Percentiles rank a stretch among this genome's conserved stretches.
Conservation (phyloP, 805 yeast species). For the Debaryomyces maramus region DNA sequence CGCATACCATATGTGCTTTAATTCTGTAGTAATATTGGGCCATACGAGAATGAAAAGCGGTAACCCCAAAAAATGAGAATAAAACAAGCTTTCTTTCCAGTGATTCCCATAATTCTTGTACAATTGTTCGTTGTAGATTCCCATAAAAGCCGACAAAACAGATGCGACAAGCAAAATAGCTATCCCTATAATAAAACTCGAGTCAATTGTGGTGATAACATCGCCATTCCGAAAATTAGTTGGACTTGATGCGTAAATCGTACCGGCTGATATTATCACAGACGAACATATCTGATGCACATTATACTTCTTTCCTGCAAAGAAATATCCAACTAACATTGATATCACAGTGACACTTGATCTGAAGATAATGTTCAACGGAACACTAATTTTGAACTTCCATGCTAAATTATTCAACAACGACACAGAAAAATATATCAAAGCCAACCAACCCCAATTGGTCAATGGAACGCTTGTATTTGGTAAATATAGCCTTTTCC, state of each 20-base stretch:
- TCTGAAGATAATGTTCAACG: conserved; percentile 65
- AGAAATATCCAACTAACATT: conserved; percentile 54
- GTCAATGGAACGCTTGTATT: conserved; percentile 41
- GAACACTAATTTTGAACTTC: conserved; percentile 57
- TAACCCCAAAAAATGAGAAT: conserved; percentile 54
- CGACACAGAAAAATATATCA: conserved; percentile 51
- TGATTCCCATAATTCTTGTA: conserved; percentile 51
- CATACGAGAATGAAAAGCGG: conserved; percentile 49
- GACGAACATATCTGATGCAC: conserved; percentile 51
- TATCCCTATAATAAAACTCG: conserved; percentile 38
- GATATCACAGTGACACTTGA: conserved; percentile 65
- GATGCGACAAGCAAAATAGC: conserved; percentile 47
- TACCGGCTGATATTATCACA: conserved; percentile 53
- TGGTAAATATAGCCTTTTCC: conserved; percentile 27
- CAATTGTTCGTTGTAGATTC: conserved; percentile 55
- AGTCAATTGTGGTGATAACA: too few species aligned
- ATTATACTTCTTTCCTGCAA: conserved; percentile 45
- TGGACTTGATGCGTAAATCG: conserved; percentile 39
- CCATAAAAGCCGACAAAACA: conserved; percentile 54
- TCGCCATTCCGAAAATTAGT: neutral
- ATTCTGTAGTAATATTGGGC: conserved; percentile 17
- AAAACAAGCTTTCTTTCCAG: conserved; percentile 69
- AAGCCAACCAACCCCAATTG: conserved; percentile 47
- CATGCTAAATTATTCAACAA: conserved; percentile 60
- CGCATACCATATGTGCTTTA: conserved; percentile 9